These are phyloP conservation scores for Trichoderma atroviride DNA, from an alignment of 2,329 filamentous ascomycete genomes.

Conservation along the genomic window DNA sequence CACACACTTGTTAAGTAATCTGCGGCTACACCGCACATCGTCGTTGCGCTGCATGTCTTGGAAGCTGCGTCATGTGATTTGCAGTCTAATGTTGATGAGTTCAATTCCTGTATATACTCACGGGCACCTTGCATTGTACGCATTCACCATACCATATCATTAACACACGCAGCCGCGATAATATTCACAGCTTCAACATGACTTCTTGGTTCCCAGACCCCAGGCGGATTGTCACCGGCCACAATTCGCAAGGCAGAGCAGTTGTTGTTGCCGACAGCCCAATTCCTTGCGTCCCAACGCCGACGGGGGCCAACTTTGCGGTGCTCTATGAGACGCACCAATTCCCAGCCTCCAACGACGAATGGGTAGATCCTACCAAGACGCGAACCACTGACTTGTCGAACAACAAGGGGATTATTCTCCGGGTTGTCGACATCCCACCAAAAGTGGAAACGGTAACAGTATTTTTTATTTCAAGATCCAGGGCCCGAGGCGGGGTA, in stretches of 20 bases:
- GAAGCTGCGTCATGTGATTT: conserved; percentile 17
- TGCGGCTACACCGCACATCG: conserved; percentile 11
- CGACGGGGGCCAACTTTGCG: conserved; percentile 28
- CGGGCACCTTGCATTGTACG: background rate
- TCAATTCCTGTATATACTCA: background rate
- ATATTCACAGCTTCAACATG: background rate
- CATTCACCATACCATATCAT: background rate
- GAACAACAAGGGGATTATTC: conserved; percentile 30
- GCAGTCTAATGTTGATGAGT: background rate
- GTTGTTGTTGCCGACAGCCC: conserved; percentile 28
- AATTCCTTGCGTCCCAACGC: conserved; percentile 19
- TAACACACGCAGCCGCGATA: background rate
- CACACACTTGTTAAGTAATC: background rate
- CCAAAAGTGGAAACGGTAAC: conserved; percentile 28
- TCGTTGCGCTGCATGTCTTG: conserved; percentile 5
- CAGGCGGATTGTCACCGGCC: conserved; percentile 31
- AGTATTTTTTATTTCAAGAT: background rate
- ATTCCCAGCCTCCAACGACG: conserved; percentile 31
- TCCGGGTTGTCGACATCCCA: conserved; percentile 31
- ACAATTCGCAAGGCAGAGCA: conserved; percentile 28
- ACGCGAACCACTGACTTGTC: conserved; percentile 28
- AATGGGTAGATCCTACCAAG: conserved; percentile 30
- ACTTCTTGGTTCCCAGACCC: conserved; percentile 25
- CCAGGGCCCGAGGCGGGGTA: background rate
- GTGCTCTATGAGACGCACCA: conserved; percentile 32